Percentiles rank a stretch among this genome's conserved stretches.
These are phyloP conservation scores for Bolboschoenus planiculmis DNA, from an alignment of 176 grass and related monocot genomes.

Conservation along the genomic window DNA sequence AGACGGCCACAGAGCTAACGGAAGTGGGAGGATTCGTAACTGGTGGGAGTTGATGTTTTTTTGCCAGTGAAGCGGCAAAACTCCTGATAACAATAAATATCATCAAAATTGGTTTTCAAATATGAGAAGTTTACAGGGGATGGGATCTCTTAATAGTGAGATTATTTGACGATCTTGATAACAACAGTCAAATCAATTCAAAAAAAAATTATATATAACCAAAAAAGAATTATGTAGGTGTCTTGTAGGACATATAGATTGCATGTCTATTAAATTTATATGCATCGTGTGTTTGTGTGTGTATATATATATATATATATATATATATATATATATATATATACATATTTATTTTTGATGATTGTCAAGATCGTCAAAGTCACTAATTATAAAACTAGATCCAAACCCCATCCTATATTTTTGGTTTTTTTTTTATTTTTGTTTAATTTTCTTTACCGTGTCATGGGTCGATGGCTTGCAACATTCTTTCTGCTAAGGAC, in stretches of 20 bases:
- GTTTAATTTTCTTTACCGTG: constrained; percentile 40
- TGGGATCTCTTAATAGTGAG: not conserved
- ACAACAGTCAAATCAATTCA: not conserved
- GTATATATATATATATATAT: no score
- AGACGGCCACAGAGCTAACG: constrained; percentile 1
- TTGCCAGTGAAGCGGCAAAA: constrained; percentile 43
- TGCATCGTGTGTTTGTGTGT: no score
- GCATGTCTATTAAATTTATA: not conserved
- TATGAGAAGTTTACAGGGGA: not conserved
- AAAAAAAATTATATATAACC: no score
- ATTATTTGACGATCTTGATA: not conserved
- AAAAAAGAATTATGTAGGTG: not conserved
- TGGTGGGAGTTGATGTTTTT: constrained; percentile 24
- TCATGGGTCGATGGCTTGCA: constrained; percentile 35
- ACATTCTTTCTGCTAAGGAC: constrained; percentile 18
- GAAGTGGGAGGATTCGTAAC: constrained; percentile 2
- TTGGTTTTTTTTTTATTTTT: no score
- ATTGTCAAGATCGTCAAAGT: not conserved
- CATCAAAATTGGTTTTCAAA: not conserved
- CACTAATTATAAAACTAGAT: not conserved
- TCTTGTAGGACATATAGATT: not conserved
- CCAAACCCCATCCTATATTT: not conserved
- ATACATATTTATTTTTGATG: not conserved
- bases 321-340: no score
- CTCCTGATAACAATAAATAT: constrained; percentile 36